Evolutionary conservation across 352 stramenopile genomes (phyloP), one percentile per base, ranked within the genome.

Genomic region (Nannochloropsis limnetica): DNA sequence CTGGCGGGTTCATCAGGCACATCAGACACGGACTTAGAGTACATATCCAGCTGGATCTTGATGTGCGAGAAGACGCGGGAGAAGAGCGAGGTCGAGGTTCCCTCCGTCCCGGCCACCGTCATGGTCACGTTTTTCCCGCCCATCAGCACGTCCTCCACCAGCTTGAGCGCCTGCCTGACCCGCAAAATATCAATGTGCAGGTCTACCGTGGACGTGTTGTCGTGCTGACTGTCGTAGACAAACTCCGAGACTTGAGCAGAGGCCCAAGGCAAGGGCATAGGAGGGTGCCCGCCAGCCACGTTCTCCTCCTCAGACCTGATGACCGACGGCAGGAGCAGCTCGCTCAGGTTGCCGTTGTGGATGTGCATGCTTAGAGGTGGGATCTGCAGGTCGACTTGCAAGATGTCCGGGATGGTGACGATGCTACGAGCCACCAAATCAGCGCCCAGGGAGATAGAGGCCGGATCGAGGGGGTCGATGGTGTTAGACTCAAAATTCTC

Each of bases 171-270:
- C 61, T 74, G 61, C 11, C 22, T 74, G 61, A 74, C 11, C 9
- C 3, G 61, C 61, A 74, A 74, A 74, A 74, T 29, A 28, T 74
- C 61, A 29, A 74, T 29, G 20, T 74, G 61, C 11, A 74, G 25
- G 11, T 74, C 20, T 11, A 74, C 61, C 15, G 61, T 29, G n/a
- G 61, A 74, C 2, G 61, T 31, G 25, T 74, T 74, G 61, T 29
- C 61, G 25, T 11, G 61, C 20, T 74, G n/a, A 74, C 61, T 74
- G 61, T 74, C 61, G 61, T 74, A 74, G n/a, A 74, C 61, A 29
- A 74, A 74, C 25, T 74, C 61, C 3, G 61, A 74, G n/a, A 74
- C n/a, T 74, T 29, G 61, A 74, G 61, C 61, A 8, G 61, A 74
- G 25, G 61, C 61, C 61, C 61, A 74, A 9, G 61, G 61, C 20